A percentile compares a stretch with the other conserved stretches of the same genome.
These are phyloP conservation scores for Oidiodendron maius DNA, from an alignment of 495 filamentous ascomycete genomes.

Conservation along the genomic window DNA sequence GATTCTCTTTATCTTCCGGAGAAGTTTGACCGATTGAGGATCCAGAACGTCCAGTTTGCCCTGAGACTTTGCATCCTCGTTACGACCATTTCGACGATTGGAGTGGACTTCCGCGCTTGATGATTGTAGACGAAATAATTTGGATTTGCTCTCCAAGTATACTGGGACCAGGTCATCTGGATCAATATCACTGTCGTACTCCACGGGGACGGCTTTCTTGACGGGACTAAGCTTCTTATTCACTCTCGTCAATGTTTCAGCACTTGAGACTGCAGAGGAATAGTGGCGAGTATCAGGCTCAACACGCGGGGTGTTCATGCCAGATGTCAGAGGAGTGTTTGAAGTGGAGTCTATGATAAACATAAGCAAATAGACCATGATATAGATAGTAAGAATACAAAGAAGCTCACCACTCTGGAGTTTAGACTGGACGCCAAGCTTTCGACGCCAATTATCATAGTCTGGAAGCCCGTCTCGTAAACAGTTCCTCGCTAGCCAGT, in stretches of 20 bases:
- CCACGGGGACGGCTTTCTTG: slow-evolving; percentile 30
- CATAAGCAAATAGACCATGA: not conserved
- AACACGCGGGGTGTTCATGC: slow-evolving; percentile 39
- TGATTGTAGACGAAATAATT: slow-evolving; percentile 59
- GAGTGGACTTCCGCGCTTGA: not conserved
- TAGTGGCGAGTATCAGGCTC: slow-evolving; percentile 26
- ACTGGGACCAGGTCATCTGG: slow-evolving; percentile 71
- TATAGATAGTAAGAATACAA: not conserved
- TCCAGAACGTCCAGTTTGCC: slow-evolving; percentile 26
- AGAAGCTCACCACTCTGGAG: slow-evolving; percentile 14
- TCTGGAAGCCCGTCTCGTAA: slow-evolving; percentile 61
- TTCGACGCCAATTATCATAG: slow-evolving; percentile 44
- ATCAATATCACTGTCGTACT: slow-evolving; percentile 52
- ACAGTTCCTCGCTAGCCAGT: slow-evolving; percentile 77
- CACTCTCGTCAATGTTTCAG: slow-evolving; percentile 19
- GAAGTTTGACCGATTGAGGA: slow-evolving; percentile 54
- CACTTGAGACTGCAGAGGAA: slow-evolving; percentile 18
- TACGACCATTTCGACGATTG: slow-evolving; percentile 4
- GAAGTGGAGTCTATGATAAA: slow-evolving; percentile 32
- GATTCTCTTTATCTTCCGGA: slow-evolving; percentile 66
- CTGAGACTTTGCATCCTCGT: not conserved
- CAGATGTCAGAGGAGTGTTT: slow-evolving; percentile 39
- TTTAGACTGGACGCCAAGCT: slow-evolving; percentile 6
- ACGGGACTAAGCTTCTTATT: slow-evolving; percentile 24
- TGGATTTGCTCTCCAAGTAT: slow-evolving; percentile 66